These are phyloP conservation scores for Colletotrichum cereale DNA, from an alignment of 2,329 filamentous ascomycete genomes.

Conservation along the genomic window DNA sequence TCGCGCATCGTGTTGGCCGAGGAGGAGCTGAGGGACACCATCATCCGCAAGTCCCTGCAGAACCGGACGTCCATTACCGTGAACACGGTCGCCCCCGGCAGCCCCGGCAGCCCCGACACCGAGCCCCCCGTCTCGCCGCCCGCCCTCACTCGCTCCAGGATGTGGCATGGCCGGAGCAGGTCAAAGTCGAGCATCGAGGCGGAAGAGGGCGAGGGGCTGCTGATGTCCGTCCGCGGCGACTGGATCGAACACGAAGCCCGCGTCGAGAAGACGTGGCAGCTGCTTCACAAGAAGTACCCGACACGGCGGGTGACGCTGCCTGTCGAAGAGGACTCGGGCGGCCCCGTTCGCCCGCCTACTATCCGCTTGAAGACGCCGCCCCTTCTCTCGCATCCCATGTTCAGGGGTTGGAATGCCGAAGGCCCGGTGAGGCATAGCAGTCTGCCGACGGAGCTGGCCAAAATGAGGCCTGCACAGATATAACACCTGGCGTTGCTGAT, in stretches of 20 bases:
- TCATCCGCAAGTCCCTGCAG: slow-evolving; percentile 36
- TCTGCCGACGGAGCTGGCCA: slow-evolving; percentile 32
- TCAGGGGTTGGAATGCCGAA: slow-evolving; percentile 31
- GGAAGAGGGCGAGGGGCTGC: slow-evolving; percentile 20
- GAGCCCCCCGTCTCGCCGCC: slow-evolving; percentile 29
- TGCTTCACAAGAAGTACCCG: slow-evolving; percentile 37
- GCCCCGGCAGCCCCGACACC: not conserved
- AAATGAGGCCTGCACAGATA: slow-evolving; percentile 31
- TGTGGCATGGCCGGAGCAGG: slow-evolving; percentile 23
- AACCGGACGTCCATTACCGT: slow-evolving; percentile 5
- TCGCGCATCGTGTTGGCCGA: slow-evolving; percentile 32
- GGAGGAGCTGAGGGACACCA: slow-evolving; percentile 26
- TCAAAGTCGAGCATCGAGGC: slow-evolving; percentile 3
- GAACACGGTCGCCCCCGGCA: not conserved
- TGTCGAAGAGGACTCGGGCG: slow-evolving; percentile 24
- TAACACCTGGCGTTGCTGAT: not conserved
- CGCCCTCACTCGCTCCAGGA: slow-evolving; percentile 22
- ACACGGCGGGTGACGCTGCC: slow-evolving; percentile 30
- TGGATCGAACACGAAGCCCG: slow-evolving; percentile 35
- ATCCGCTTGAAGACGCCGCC: slow-evolving; percentile 36
- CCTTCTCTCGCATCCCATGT: slow-evolving; percentile 37
- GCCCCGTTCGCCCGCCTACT: slow-evolving; percentile 30
- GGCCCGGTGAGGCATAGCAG: slow-evolving; percentile 20
- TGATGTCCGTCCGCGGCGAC: slow-evolving; percentile 23
- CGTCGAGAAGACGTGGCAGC: slow-evolving; percentile 37